Base-by-base conservation (phyloP, 495 filamentous ascomycete genomes). In the Umbilicaria muhlenbergii region DNA sequence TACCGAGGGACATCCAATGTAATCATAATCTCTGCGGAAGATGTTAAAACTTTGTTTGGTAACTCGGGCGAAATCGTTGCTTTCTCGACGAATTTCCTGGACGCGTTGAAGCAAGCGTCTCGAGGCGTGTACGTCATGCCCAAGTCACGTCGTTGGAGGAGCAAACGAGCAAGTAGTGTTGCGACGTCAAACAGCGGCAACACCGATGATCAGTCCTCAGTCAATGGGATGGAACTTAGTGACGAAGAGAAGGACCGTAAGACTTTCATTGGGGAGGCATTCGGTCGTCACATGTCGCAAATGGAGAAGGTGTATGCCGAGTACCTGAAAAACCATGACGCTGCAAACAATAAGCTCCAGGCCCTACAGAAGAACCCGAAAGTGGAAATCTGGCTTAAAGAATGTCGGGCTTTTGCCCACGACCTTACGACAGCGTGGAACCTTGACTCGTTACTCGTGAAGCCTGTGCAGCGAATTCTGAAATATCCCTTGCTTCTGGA, bases 351-450 rank as follows among this genome's bases (percentile, higher is more conserved):
- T 46, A 79, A 82, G 44, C 69, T 96, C 14, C 63, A 77, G 47
- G 65, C 73, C 34, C 71, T 95, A 31, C 80, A 88, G 57, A 68
- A 73, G 42, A 79, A 80, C 35, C 66, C 71, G 11, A 81, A 80
- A 5, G 83, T 96, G 38, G 75, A 78, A 33, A 79, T 92, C 39
- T 99, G 91, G 91, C 65, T 94, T 28, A 77, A 81, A 45, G 91
- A 94, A 58, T 99, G 91, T 56, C 83, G 82, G 48, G 72, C 83
- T 33, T 84, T 81, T 54, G 88, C 87, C 0, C 76, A 80, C 42
- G 92, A 94, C 55, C 67, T 99, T 19, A 99, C 91, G 0, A 70
- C 70, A 7, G 88, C 92, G 3, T 96, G 92, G 92, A 80, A 92
- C 55, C 62, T 99, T 39, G 86, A 94, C 57, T 87, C 91, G 5